A percentile compares a stretch with the other conserved stretches of the same genome.
Conservation (phyloP, 805 yeast species). For the Clavispora fructus region DNA sequence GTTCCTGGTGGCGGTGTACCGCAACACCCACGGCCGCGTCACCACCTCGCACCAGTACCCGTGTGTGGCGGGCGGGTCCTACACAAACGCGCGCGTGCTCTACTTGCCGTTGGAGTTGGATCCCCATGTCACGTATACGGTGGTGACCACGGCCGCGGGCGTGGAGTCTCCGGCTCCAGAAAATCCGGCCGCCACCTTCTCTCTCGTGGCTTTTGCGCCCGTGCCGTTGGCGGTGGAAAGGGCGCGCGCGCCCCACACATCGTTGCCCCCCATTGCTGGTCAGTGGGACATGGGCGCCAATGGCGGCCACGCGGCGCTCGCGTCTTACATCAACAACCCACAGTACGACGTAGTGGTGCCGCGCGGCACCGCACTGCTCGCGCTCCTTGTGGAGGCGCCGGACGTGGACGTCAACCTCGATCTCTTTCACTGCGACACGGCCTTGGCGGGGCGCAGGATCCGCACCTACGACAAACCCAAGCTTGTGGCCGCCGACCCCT, state of each 20-base stretch:
- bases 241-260: neutral
- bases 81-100: conserved; percentile 34
- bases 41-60: conserved; percentile 17
- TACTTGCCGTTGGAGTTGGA: conserved; percentile 26
- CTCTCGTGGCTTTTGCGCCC: neutral
- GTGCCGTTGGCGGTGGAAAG: neutral
- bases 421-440: conserved; percentile 35
- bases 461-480: conserved; percentile 18
- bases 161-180: neutral
- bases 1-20: neutral
- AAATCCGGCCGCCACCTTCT: neutral
- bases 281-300: conserved; percentile 40
- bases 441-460: conserved; percentile 17
- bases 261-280: conserved; percentile 21
- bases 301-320: conserved; percentile 53
- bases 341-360: conserved; percentile 36
- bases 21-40: neutral
- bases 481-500: conserved; percentile 26
- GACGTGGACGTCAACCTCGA: conserved; percentile 34
- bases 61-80: conserved; percentile 14
- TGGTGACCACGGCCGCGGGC: conserved; percentile 10
- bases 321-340: conserved; percentile 49
- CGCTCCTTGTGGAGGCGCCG: conserved; percentile 1
- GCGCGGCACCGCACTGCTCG: conserved; percentile 9
- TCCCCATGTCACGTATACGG: conserved; percentile 24